phyloP scores from a whole-genome alignment of 352 stramenopile species.

The Halophytophthora polymorphica region DNA sequence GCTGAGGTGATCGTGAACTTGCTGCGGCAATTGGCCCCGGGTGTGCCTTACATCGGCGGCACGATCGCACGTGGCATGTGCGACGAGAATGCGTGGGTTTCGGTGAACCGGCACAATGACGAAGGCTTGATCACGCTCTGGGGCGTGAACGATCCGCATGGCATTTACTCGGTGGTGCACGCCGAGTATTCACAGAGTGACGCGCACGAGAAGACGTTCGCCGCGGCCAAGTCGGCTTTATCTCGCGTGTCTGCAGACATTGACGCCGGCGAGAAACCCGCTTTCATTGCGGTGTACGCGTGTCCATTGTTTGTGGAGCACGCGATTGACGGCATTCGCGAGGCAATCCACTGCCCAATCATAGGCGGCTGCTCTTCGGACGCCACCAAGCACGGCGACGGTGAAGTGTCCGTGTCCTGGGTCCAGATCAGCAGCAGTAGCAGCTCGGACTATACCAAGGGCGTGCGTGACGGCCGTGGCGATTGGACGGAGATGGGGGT shows the following conservation, averaged over 20 bases:
- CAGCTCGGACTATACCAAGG: constrained; percentile 78
- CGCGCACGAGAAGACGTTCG: constrained; percentile 73
- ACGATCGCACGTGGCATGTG: constrained; percentile 84
- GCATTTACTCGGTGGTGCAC: constrained; percentile 80
- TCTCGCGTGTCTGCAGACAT: constrained; percentile 49
- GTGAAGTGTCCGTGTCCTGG: constrained; percentile 68
- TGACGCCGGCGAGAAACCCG: constrained; percentile 65
- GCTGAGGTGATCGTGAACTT: constrained; percentile 70
- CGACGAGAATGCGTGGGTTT: constrained; percentile 86
- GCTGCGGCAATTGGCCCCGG: constrained; percentile 69
- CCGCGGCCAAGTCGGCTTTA: constrained; percentile 64
- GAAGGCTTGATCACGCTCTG: constrained; percentile 81
- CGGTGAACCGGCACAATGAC: constrained; percentile 81
- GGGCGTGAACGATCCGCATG: constrained; percentile 82
- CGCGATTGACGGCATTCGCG: constrained; percentile 77
- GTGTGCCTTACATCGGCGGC: constrained; percentile 80
- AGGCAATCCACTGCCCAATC: constrained; percentile 76
- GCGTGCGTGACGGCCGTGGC: constrained; percentile 60
- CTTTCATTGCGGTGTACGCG: constrained; percentile 79
- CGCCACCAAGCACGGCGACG: constrained; percentile 65
- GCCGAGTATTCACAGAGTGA: constrained; percentile 79
- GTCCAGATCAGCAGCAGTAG: constrained; percentile 87
- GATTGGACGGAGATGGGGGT: constrained; percentile 82
- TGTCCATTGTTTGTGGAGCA: constrained; percentile 82
- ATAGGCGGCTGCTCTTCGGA: constrained; percentile 84